These are phyloP conservation scores for Botrytis cinerea DNA, from an alignment of 2,329 filamentous ascomycete species.

Conservation along the genomic window DNA sequence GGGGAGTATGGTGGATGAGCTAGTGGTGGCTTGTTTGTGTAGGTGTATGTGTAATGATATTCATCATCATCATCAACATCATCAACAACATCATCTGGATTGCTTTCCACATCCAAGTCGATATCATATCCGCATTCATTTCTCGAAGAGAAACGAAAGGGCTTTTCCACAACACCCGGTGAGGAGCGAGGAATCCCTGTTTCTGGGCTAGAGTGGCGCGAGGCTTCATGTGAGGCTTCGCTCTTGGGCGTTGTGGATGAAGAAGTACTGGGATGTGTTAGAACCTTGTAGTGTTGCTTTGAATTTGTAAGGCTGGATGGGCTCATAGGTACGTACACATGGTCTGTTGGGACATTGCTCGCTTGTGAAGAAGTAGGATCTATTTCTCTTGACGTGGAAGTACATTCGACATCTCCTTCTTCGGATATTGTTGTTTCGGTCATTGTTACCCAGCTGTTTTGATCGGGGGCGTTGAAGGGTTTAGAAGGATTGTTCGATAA, in stretches of 20 bases:
- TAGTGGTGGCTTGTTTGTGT: not conserved
- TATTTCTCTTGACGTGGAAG: not conserved
- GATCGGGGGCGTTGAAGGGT: not conserved
- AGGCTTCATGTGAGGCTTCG: not conserved
- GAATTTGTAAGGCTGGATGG: not conserved
- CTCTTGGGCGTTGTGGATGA: not conserved
- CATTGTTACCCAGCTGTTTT: not conserved
- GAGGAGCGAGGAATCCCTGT: not conserved
- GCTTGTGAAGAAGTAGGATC: not conserved
- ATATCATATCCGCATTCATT: not conserved
- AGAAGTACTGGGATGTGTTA: not conserved
- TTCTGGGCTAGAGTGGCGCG: not conserved
- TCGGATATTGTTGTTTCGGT: not conserved
- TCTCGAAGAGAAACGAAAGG: rapidly evolving
- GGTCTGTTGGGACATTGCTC: not conserved
- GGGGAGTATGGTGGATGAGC: not conserved
- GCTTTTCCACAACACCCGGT: not conserved
- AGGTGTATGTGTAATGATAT: not conserved
- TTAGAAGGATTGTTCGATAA: not conserved
- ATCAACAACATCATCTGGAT: not conserved
- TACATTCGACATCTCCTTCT: not conserved
- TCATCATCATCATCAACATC: not conserved
- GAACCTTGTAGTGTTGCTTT: not conserved
- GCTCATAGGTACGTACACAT: not conserved
- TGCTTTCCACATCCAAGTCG: too few species aligned